These are phyloP conservation scores for Malania oleifera DNA, from an alignment of 164 flowering plant species.

Conservation along the genomic window DNA sequence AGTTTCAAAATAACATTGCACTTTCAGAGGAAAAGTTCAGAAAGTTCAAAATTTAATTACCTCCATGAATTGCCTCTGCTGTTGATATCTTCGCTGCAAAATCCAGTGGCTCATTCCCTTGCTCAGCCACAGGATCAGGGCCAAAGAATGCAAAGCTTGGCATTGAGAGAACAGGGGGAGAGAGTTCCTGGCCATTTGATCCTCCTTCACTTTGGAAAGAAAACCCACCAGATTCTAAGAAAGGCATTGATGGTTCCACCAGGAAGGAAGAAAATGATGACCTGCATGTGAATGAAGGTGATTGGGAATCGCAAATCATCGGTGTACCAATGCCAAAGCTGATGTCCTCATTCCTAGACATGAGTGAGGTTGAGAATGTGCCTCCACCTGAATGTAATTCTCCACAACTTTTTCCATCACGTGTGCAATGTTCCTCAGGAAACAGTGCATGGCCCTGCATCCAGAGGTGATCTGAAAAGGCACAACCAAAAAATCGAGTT, in stretches of 20 bases:
- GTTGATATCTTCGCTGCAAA: constrained; percentile 17
- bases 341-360: constrained; percentile 40
- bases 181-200: constrained; percentile 31
- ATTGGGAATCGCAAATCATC: constrained; percentile 23
- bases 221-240: constrained; percentile 40
- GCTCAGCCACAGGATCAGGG: constrained; percentile 27
- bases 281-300: constrained; percentile 58
- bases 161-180: constrained; percentile 50
- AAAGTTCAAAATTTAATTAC: constrained; percentile 22
- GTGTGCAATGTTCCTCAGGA: constrained; percentile 13
- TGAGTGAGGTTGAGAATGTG: constrained; percentile 32
- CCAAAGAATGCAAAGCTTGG: constrained; percentile 81
- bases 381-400: constrained; percentile 21
- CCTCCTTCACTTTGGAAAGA: constrained; percentile 50
- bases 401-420: constrained; percentile 6
- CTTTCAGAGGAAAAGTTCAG: background rate
- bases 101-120: constrained; percentile 20
- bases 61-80: constrained; percentile 30
- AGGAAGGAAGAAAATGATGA: constrained; percentile 75
- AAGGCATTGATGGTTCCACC: constrained; percentile 30
- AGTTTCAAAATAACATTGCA: background rate
- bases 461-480: constrained; percentile 63
- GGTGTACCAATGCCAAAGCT: constrained; percentile 55
- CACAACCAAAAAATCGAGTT: background rate
- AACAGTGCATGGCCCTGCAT: constrained; percentile 22